Base-by-base conservation (phyloP, 805 yeast genomes). In the Sugiyamaella qingdaonensis region DNA sequence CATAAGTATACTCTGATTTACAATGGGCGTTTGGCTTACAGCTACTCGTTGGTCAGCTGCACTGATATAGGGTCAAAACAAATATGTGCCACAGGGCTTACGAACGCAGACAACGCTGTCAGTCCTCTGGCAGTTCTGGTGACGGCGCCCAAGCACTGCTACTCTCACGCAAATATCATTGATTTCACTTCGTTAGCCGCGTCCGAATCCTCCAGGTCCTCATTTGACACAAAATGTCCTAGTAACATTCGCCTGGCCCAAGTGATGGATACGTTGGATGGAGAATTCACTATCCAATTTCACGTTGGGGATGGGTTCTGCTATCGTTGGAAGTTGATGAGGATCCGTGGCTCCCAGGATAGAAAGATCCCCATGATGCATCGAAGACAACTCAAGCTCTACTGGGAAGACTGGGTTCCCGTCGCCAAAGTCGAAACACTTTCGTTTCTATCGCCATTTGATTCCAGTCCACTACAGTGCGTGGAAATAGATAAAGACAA, bases 11-110 rank as follows among this genome's bases (percentile, higher is more conserved):
- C 62, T 10, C 47, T 66, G 1, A 36, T 65, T 1, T 52, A 55
- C 14, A 65, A 64, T 31, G 69, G 68, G 2, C 13, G 45, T 14
- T 32, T 58, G 29, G 43, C 61, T 14, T 65, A 61, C 51, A 34
- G 59, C 4, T 65, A 65, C 57, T 65, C 69, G 2, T 53, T 65
- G 14, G 16, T 65, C 44, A 56, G 16, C 16, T 34, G n/a, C 16
- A 13, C 3, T 4, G 37, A 34, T 34, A 34, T 9, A 13, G 37
- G 16, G 37, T 9, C 16, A 9, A 14, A 34, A 24, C n/a, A n/a
- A n/a, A n/a, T n/a, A n/a, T n/a, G n/a, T n/a, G n/a, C n/a, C n/a
- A n/a, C n/a, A n/a, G n/a, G n/a, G n/a, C n/a, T n/a, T n/a, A n/a
- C n/a, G n/a, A n/a, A n/a, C n/a, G n/a, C n/a, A 24, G 7, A 4